Evolutionary conservation across 192 early-diverging fungal species (phyloP), one percentile per base, ranked within the genome.

Genomic region (Dispira simplex): DNA sequence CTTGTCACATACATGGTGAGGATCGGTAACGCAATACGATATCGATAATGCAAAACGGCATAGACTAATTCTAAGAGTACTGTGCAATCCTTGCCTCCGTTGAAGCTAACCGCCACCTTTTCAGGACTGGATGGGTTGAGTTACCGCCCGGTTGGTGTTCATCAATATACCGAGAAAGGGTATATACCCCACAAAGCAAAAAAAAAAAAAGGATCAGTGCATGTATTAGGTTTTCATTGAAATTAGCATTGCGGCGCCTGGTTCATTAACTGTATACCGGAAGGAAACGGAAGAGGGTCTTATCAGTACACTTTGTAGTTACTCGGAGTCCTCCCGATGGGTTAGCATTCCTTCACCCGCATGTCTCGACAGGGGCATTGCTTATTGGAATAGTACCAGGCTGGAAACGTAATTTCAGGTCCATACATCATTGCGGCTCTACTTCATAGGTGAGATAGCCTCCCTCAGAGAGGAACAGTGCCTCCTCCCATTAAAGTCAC

Each of bases 51-150:
- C 32, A 87, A 70, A 1, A 85, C 91, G 18, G 86, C 85, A 8
- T 79, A 73, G 26, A 87, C 79, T 28, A 95, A 67, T 67, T 92
- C 87, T 47, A 98, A 75, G 47, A 98, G 72, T 12, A 93, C 90
- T 1, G 93, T 95, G 73, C 95, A 96, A 70, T 98, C 95, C 71
- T 98, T 98, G 18, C 95, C 95, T 11, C 95, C 95, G 68, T 98
- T 98, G 66, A 96, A 98, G 56, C 85, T 87, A 46, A 98, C 73
- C 8, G 86, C 82, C 12, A 95, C 55, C 8, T 75, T 73, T 0
- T 79, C 70, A 20, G 75, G 67, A 46, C 90, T 92, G 77, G 18
- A 27, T 23, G 49, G 23, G 49, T 51, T 1, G 8, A 9, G 62
- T 39, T 39, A 39, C 1, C 6, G 32, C 32, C 32, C 32, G 32